These are phyloP conservation scores for Choanephora cucurbitarum DNA, from an alignment of 371 early-diverging fungal species.

Conservation along the genomic window DNA sequence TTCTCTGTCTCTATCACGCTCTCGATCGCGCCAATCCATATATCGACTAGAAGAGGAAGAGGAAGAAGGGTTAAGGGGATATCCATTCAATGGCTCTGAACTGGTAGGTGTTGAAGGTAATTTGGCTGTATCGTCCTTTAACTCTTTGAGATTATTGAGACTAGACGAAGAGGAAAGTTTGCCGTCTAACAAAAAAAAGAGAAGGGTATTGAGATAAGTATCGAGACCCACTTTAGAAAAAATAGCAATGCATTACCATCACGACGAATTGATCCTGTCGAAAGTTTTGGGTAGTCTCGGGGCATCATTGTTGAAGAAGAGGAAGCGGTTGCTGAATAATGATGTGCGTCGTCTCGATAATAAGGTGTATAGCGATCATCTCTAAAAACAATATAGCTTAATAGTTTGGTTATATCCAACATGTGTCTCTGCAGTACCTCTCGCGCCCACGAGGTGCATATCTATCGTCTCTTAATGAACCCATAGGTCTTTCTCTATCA, in stretches of 20 bases:
- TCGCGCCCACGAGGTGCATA: slow-evolving; percentile 39
- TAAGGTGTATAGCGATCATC: slow-evolving; percentile 48
- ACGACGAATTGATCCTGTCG: slow-evolving; percentile 34
- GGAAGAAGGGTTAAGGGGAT: neutral
- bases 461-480: slow-evolving; percentile 44
- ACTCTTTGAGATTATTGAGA: slow-evolving; percentile 27
- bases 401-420: neutral
- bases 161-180: slow-evolving; percentile 20
- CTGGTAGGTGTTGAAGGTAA: slow-evolving; percentile 12
- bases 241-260: slow-evolving; percentile 29
- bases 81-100: neutral
- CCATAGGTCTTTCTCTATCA: slow-evolving; percentile 41
- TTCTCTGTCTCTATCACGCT: slow-evolving; percentile 50
- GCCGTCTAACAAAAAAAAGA: slow-evolving; percentile 9
- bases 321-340: slow-evolving; percentile 25
- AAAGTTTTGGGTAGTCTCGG: slow-evolving; percentile 38
- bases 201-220: neutral
- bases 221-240: too few species aligned
- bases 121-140: slow-evolving; percentile 35
- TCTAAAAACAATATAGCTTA: slow-evolving; percentile 14
- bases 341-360: slow-evolving; percentile 51
- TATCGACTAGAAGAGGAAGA: slow-evolving; percentile 29
- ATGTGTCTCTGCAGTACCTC: too few species aligned
- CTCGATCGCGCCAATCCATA: slow-evolving; percentile 47
- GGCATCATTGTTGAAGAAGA: slow-evolving; percentile 25